Conservation (phyloP, 177 flowering plant species). For the Viscum album region DNA sequence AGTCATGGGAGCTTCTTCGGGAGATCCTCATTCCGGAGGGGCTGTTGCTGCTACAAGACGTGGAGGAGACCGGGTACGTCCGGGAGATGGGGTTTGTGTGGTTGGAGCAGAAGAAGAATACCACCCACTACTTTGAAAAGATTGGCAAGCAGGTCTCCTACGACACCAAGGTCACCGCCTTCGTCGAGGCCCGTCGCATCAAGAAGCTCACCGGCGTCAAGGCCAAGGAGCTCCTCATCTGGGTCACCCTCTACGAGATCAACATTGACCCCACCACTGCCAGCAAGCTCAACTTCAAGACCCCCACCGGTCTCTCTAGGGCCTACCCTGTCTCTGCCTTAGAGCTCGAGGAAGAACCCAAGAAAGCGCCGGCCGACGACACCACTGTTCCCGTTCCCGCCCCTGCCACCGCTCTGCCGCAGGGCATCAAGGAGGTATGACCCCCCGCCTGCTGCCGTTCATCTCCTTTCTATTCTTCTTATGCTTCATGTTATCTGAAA, state of each 20-base stretch:
- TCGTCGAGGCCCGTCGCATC: neutral
- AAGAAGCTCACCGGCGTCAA: neutral
- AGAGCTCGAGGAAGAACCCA: constrained; percentile 28
- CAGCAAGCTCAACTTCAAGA: constrained; percentile 51
- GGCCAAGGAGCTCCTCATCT: constrained; percentile 1
- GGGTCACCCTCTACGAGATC: constrained; percentile 10
- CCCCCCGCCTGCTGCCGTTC: too few species aligned
- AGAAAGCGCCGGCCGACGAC: constrained; percentile 10
- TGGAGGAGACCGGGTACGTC: neutral
- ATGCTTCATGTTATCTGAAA: too few species aligned
- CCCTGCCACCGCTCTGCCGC: neutral
- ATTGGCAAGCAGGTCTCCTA: neutral
- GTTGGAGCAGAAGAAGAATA: neutral
- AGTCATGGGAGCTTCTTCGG: constrained; percentile 20
- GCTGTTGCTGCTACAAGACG: neutral
- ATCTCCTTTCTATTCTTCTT: too few species aligned
- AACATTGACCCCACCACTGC: constrained; percentile 27
- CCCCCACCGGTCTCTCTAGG: constrained; percentile 42
- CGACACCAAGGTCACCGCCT: neutral
- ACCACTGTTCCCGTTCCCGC: neutral
- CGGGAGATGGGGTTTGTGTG: neutral
- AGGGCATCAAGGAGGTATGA: too few species aligned
- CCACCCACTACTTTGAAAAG: neutral
- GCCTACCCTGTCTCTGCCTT: constrained; percentile 46
- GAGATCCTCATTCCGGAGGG: neutral